Evolutionary conservation across 768 basidiomycete genomes (phyloP).

Genomic region (Xerocomus spinulosus): DNA sequence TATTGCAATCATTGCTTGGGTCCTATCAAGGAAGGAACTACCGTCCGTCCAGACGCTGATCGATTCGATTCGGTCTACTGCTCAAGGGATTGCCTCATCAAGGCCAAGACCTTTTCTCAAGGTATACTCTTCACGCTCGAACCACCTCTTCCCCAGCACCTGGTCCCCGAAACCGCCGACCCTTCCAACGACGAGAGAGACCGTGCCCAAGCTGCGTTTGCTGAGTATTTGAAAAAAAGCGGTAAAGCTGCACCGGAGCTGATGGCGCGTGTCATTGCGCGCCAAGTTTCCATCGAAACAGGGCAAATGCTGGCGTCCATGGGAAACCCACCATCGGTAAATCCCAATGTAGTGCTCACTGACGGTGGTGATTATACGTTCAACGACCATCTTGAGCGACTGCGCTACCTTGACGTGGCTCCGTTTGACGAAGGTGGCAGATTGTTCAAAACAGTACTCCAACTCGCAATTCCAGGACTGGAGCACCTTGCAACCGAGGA

Average conservation of each 20-base stretch:
- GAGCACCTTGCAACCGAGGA: slow-evolving; percentile 68
- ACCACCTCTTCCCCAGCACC: slow-evolving; percentile 47
- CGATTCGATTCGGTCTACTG: slow-evolving; percentile 63
- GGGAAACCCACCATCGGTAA: slow-evolving; percentile 8
- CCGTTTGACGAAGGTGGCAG: slow-evolving; percentile 46
- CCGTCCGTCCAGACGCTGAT: slow-evolving; percentile 46
- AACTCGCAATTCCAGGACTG: slow-evolving; percentile 62
- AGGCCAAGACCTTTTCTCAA: slow-evolving; percentile 56
- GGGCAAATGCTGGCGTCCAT: slow-evolving; percentile 44
- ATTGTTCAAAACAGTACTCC: slow-evolving; percentile 51
- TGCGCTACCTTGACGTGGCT: slow-evolving; percentile 60
- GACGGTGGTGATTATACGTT: slow-evolving; percentile 55
- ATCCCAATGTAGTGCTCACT: slow-evolving; percentile 27
- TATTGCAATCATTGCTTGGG: slow-evolving; percentile 76
- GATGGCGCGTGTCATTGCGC: slow-evolving; percentile 65
- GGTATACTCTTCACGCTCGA: slow-evolving; percentile 69
- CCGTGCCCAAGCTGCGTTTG: slow-evolving; percentile 56
- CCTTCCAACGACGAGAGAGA: slow-evolving; percentile 42
- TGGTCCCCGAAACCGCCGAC: slow-evolving; percentile 32
- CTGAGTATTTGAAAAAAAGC: slow-evolving; percentile 49
- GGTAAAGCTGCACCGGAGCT: slow-evolving; percentile 48
- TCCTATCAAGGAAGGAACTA: slow-evolving; percentile 42
- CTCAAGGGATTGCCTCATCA: slow-evolving; percentile 59
- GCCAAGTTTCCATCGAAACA: slow-evolving; percentile 64
- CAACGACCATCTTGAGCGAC: slow-evolving; percentile 72